A percentile compares a stretch with the other conserved stretches of the same genome.
Evolutionary conservation across 352 stramenopile genomes (phyloP).

Genomic region (Phytophthora foliorum): DNA sequence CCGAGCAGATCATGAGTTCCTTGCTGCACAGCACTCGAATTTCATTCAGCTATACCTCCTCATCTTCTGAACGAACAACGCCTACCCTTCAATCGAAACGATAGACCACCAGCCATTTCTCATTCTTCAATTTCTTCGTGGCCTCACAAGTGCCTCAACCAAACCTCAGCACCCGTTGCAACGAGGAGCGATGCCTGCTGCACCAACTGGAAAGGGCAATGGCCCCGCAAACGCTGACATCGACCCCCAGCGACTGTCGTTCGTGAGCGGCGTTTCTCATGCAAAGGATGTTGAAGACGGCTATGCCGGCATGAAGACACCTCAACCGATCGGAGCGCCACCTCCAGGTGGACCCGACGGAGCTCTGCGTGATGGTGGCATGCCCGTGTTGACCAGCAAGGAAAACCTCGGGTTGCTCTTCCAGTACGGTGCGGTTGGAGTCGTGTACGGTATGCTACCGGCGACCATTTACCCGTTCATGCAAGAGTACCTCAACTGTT

Average conservation of each 20-base stretch:
- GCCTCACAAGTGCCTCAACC: background rate
- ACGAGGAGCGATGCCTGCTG: slow-evolving; percentile 1
- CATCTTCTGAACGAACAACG: background rate
- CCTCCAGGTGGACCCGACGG: slow-evolving; percentile 4
- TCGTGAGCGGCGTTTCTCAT: slow-evolving; percentile 33
- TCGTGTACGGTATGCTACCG: background rate
- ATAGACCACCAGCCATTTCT: background rate
- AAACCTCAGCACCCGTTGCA: background rate
- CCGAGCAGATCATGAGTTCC: slow-evolving; percentile 4
- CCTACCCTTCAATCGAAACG: too few relatives aligned
- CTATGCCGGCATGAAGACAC: slow-evolving; percentile 29
- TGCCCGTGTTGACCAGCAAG: background rate
- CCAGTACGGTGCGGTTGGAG: background rate
- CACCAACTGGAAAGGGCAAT: background rate
- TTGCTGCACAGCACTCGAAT: slow-evolving; percentile 7
- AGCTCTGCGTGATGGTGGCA: slow-evolving; percentile 5
- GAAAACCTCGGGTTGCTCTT: background rate
- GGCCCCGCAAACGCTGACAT: slow-evolving; percentile 9
- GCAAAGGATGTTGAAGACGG: slow-evolving; percentile 28
- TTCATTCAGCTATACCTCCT: background rate
- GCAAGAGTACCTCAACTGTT: slow-evolving; percentile 2
- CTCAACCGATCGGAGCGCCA: slow-evolving; percentile 5
- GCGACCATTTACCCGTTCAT: background rate
- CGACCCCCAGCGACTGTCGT: slow-evolving; percentile 34
- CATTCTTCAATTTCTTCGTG: background rate